Evolutionary conservation across 305 asterid species (phyloP).

Genomic region (Fraxinus latifolia): DNA sequence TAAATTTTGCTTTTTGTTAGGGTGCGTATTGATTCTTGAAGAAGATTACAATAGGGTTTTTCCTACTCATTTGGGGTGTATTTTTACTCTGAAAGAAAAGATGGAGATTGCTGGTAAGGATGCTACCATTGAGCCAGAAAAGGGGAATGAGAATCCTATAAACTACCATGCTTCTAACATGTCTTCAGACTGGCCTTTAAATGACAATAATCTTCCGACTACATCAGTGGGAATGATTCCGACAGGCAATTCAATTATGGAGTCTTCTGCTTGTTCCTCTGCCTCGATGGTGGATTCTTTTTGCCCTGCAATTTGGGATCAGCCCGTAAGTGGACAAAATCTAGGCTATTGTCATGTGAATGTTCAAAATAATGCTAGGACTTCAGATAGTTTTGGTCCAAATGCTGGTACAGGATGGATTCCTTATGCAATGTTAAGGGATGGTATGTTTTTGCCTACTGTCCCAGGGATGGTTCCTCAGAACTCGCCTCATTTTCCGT

Average conservation of each 20-base stretch:
- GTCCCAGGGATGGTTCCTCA: slow-evolving; percentile 56
- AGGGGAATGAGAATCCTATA: slow-evolving; percentile 38
- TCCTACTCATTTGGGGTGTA: slow-evolving; percentile 15
- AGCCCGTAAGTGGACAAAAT: slow-evolving; percentile 34
- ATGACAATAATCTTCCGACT: slow-evolving; percentile 35
- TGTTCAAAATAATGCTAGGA: slow-evolving; percentile 38
- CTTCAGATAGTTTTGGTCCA: slow-evolving; percentile 31
- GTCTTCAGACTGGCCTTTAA: slow-evolving; percentile 59
- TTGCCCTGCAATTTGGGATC: slow-evolving; percentile 59
- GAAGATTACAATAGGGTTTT: slow-evolving; percentile 19
- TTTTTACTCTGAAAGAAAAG: slow-evolving; percentile 8
- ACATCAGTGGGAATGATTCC: slow-evolving; percentile 44
- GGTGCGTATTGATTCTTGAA: slow-evolving; percentile 32
- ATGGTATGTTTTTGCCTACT: slow-evolving; percentile 51
- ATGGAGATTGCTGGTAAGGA: slow-evolving; percentile 56
- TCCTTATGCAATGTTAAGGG: slow-evolving; percentile 50
- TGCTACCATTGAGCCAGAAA: slow-evolving; percentile 39
- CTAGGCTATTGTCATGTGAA: slow-evolving; percentile 48
- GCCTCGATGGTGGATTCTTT: slow-evolving; percentile 45
- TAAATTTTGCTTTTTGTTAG: slow-evolving; percentile 19
- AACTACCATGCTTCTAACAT: slow-evolving; percentile 41
- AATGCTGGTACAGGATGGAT: slow-evolving; percentile 45
- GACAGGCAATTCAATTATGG: slow-evolving; percentile 33
- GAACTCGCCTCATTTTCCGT: slow-evolving; percentile 63
- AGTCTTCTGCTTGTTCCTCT: slow-evolving; percentile 40